A percentile compares a stretch with the other conserved stretches of the same genome.
Evolutionary conservation across 148 eudicot species (phyloP).

Genomic region (Hydrangea macrophylla): DNA sequence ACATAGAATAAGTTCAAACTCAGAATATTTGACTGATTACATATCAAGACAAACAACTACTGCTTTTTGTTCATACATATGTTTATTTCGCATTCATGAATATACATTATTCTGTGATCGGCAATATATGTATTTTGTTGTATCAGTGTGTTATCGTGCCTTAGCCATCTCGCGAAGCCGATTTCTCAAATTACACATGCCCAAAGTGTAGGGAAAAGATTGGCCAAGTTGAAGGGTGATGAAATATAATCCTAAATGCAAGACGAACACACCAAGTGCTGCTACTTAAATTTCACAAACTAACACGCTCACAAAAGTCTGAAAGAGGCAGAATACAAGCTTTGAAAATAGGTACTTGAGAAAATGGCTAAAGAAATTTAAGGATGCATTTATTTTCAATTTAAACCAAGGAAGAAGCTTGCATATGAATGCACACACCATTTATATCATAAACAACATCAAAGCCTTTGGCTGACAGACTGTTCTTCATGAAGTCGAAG

Average conservation of each 20-base stretch:
- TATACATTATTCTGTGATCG: too few relatives aligned
- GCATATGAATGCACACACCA: constrained; percentile 32
- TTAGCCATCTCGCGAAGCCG: too few relatives aligned
- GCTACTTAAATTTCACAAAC: not conserved
- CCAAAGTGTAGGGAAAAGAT: not conserved
- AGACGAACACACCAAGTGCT: not conserved
- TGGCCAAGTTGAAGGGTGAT: not conserved
- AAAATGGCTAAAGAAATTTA: not conserved
- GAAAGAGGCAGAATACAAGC: not conserved
- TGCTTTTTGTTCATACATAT: too few relatives aligned
- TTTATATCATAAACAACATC: constrained; percentile 93
- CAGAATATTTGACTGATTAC: too few relatives aligned
- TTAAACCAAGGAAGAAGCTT: not conserved
- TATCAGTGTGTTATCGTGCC: too few relatives aligned
- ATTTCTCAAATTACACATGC: not conserved
- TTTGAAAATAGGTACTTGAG: not conserved
- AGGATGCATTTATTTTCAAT: not conserved
- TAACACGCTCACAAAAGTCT: not conserved
- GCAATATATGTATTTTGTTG: too few relatives aligned
- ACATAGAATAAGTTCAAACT: too few relatives aligned
- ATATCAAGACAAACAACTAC: too few relatives aligned
- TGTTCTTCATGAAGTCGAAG: constrained; percentile 68
- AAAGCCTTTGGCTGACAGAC: constrained; percentile 79
- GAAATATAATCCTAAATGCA: not conserved
- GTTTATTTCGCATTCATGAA: too few relatives aligned